Evolutionary conservation across 306 rosid species (phyloP).

Genomic region (Hippophae tibetana): DNA sequence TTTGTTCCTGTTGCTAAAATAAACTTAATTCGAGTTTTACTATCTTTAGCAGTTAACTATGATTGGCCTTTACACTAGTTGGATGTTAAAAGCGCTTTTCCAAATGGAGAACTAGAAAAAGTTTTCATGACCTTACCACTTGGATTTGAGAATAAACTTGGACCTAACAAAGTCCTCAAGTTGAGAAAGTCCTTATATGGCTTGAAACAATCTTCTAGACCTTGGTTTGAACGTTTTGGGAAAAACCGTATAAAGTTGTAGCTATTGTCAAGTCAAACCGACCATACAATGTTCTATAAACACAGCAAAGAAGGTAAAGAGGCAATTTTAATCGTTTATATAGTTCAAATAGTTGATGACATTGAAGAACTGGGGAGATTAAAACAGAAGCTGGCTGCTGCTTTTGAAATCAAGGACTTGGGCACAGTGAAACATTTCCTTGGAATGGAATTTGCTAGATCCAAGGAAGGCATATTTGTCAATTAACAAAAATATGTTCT

Average conservation of each 20-base stretch:
- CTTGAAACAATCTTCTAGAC: neutral
- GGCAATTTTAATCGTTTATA: neutral
- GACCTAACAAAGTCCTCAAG: neutral
- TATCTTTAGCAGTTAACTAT: neutral
- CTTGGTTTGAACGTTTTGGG: neutral
- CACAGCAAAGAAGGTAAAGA: neutral
- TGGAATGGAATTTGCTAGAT: neutral
- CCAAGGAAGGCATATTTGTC: neutral
- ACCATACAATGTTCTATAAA: neutral
- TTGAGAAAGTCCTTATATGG: neutral
- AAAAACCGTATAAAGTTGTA: neutral
- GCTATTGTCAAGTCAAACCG: neutral
- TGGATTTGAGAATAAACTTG: neutral
- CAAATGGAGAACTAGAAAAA: neutral
- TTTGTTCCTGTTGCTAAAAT: neutral
- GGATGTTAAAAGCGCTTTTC: neutral
- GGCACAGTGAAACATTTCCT: neutral
- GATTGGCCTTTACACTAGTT: neutral
- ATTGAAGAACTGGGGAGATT: neutral
- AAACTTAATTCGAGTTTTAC: neutral
- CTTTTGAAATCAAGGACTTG: conserved; percentile 2
- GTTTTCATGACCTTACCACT: neutral
- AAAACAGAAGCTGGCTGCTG: neutral
- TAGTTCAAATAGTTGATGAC: neutral
- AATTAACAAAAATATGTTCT: neutral